A percentile compares a stretch with the other conserved stretches of the same genome.
phyloP scores from a whole-genome alignment of 495 filamentous ascomycete species.

The Aspergillus sclerotiicarbonarius region DNA sequence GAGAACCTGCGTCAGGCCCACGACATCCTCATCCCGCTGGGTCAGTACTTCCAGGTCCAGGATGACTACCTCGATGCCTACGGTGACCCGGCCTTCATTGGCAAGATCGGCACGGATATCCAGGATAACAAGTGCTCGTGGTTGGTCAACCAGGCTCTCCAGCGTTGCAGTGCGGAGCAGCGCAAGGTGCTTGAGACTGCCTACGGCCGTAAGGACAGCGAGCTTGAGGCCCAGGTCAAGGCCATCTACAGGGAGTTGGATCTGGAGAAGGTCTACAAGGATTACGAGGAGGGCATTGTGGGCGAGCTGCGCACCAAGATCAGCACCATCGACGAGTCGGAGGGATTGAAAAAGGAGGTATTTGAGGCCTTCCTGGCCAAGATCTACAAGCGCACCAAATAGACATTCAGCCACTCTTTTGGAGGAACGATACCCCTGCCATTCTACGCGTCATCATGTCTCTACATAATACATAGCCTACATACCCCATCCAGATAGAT shows the following conservation, averaged over 20 bases:
- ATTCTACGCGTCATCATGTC: not conserved
- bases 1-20: constrained; percentile 82
- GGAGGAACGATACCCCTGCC: constrained; percentile 21
- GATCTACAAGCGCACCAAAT: constrained; percentile 97
- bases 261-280: constrained; percentile 75
- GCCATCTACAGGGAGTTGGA: constrained; percentile 79
- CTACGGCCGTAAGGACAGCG: constrained; percentile 85
- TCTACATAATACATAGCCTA: not conserved
- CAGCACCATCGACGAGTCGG: constrained; percentile 71
- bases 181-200: constrained; percentile 73
- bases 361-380: constrained; percentile 90
- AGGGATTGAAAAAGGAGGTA: constrained; percentile 83
- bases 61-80: constrained; percentile 99
- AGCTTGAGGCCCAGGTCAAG: constrained; percentile 81
- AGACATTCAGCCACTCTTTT: constrained; percentile 16
- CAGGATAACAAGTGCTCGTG: constrained; percentile 99
- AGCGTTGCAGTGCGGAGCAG: constrained; percentile 75
- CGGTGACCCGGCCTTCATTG: constrained; percentile 89
- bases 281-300: constrained; percentile 85
- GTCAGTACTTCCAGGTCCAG: constrained; percentile 98
- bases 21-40: constrained; percentile 94
- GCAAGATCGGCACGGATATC: constrained; percentile 98
- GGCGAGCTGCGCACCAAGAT: constrained; percentile 72
- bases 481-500: constrained; percentile 9
- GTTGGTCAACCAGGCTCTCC: constrained; percentile 90